Evolutionary conservation across 2,329 filamentous ascomycete species (phyloP), one percentile per base, ranked within the genome.

Genomic region (Pseudogymnoascus sp.): DNA sequence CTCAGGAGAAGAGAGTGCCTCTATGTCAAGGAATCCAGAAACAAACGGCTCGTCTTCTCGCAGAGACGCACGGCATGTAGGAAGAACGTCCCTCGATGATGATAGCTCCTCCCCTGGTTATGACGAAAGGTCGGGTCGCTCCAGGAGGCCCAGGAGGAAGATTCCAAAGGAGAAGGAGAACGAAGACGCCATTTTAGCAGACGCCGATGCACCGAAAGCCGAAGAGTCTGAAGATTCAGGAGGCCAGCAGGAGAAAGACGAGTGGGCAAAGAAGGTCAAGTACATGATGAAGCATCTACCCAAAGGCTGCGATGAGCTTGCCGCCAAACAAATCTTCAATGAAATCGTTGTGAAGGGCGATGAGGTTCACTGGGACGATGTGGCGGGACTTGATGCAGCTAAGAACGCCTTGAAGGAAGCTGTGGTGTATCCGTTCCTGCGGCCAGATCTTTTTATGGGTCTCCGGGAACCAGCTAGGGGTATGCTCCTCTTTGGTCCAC

Each of bases 291-390:
- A 89, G 68, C 86, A 86, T 60, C 74, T 97, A 1, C 92, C 92
- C 0, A 81, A 85, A 59, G 91, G 91, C 0, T 83, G 96, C 2
- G 94, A 99, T 69, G 82, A 86, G 65, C 77, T 80, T 23, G 89
- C 92, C 3, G 94, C 92, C 0, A 89, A 89, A 68, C 90, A 96
- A 63, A 96, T 99, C 28, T 79, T 97, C 61, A 96, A 96, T 68
- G 94, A 99, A 65, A 95, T 99, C 62, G 88, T 99, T 2, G 86
- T 97, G 12, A 84, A 92, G 63, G 94, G 94, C 5, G 94, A 99
- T 67, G 89, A 95, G 69, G 94, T 99, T 1, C 90, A 89, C 67
- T 99, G 94, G 94, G 82, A 84, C 55, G 94, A 99, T 70, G 88
- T 99, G 60, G 92, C 94, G 0, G 94, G 94, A 0, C 76, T 99